phyloP scores from a whole-genome alignment of 345 rosid species.

The Pelargonium nanum region DNA sequence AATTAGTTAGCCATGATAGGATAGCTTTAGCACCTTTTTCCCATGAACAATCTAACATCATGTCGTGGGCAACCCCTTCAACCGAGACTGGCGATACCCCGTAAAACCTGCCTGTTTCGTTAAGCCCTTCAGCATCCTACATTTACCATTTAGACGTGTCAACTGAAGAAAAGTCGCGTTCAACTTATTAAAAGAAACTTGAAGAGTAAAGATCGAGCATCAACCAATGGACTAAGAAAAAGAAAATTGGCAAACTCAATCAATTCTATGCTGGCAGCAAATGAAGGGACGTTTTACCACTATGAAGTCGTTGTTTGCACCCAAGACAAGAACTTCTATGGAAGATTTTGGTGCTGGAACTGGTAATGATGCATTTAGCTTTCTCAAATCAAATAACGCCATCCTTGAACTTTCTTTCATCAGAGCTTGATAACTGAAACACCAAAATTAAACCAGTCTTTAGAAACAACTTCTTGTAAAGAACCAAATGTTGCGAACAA shows the following conservation, averaged over 20 bases:
- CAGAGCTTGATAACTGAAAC: conserved; percentile 62
- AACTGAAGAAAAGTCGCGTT: background rate
- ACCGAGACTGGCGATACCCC: conserved; percentile 47
- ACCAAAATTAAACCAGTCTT: background rate
- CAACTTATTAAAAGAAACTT: background rate
- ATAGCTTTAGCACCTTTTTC: conserved; percentile 51
- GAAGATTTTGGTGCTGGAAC: conserved; percentile 51
- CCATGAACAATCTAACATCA: conserved; percentile 88
- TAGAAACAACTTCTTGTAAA: background rate
- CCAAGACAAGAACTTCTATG: conserved; percentile 49
- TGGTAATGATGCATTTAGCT: conserved; percentile 79
- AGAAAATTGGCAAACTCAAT: too few species aligned
- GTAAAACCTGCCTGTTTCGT: conserved; percentile 56
- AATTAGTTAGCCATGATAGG: conserved; percentile 32
- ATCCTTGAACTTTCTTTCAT: conserved; percentile 70
- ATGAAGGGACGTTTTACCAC: conserved; percentile 32
- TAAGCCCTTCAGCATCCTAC: conserved; percentile 57
- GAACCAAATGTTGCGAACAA: background rate
- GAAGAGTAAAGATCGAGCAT: background rate
- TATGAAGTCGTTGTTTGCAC: conserved; percentile 73
- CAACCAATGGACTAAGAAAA: background rate
- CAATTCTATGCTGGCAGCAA: too few species aligned
- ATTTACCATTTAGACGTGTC: background rate
- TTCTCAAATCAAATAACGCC: conserved; percentile 72
- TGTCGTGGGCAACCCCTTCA: conserved; percentile 76